phyloP scores from a whole-genome alignment of 768 basidiomycete genomes.

The Calocybe cyanea region DNA sequence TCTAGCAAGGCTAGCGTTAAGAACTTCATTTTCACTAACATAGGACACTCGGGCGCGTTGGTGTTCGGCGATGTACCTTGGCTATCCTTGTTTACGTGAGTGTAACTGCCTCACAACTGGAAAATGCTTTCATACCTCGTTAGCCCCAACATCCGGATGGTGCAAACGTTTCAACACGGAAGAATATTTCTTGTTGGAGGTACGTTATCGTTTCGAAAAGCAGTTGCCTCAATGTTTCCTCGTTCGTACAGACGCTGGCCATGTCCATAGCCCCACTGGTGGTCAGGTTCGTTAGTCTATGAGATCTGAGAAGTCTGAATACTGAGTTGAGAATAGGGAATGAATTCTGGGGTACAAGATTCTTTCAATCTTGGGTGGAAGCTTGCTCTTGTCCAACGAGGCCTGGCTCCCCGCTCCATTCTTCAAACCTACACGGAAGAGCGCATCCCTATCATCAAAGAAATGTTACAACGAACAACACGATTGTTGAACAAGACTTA shows the following conservation, averaged over 20 bases:
- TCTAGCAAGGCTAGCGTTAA: constrained; percentile 29
- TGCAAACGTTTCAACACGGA: constrained; percentile 34
- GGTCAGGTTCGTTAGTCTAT: constrained; percentile 27
- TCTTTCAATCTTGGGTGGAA: constrained; percentile 42
- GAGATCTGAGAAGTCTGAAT: no score
- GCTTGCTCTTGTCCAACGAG: constrained; percentile 36
- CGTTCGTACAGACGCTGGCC: constrained; percentile 39
- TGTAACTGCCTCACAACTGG: not conserved
- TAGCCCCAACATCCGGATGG: constrained; percentile 45
- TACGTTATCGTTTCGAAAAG: constrained; percentile 16
- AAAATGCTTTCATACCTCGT: constrained; percentile 17
- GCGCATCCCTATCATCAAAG: constrained; percentile 41
- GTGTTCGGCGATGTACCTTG: constrained; percentile 24
- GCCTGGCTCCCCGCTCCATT: constrained; percentile 28
- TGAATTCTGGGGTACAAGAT: constrained; percentile 24
- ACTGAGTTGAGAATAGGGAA: no score
- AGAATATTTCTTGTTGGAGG: constrained; percentile 50
- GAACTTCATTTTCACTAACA: constrained; percentile 19
- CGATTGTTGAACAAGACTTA: constrained; percentile 22
- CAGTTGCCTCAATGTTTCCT: not conserved
- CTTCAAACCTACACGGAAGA: constrained; percentile 40
- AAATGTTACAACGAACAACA: constrained; percentile 41
- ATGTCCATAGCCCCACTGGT: constrained; percentile 42
- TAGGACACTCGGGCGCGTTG: constrained; percentile 18
- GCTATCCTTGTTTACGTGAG: constrained; percentile 24